These are phyloP conservation scores for Trichosanthes truncata DNA, from an alignment of 306 rosid species.

Conservation along the genomic window DNA sequence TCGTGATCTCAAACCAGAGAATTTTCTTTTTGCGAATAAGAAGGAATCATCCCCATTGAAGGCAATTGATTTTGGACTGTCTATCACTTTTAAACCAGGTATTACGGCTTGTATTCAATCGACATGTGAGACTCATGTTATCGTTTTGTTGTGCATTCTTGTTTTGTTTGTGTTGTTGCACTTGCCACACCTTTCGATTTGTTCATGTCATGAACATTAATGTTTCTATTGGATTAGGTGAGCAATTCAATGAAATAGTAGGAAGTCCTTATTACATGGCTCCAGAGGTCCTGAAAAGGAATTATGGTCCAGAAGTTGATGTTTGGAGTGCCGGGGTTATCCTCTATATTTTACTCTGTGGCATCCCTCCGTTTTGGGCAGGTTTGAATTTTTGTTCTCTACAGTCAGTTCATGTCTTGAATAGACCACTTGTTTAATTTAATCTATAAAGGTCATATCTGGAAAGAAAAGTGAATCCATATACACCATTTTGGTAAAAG, in stretches of 20 bases:
- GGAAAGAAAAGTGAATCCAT: neutral
- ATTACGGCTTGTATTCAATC: slow-evolving; percentile 2
- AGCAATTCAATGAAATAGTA: slow-evolving; percentile 45
- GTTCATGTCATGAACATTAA: neutral
- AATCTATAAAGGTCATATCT: neutral
- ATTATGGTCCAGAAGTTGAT: slow-evolving; percentile 80
- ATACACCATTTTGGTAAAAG: neutral
- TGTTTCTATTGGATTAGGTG: slow-evolving; percentile 20
- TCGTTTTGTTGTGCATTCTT: neutral
- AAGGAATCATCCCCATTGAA: slow-evolving; percentile 48
- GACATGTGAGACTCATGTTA: neutral
- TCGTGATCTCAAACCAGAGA: slow-evolving; percentile 59
- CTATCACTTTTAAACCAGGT: slow-evolving; percentile 47
- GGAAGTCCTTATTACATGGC: slow-evolving; percentile 93
- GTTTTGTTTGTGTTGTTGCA: neutral
- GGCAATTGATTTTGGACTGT: slow-evolving; percentile 54
- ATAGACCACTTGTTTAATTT: neutral
- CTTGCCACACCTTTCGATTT: neutral
- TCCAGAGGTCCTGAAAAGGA: slow-evolving; percentile 73
- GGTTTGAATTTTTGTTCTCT: slow-evolving; percentile 33
- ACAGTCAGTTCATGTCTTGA: neutral
- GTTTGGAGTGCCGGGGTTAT: slow-evolving; percentile 93
- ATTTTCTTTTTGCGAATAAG: slow-evolving; percentile 46
- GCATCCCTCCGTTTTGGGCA: slow-evolving; percentile 93
- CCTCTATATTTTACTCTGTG: slow-evolving; percentile 69